A percentile compares a stretch with the other conserved stretches of the same genome.
Evolutionary conservation across 2,329 filamentous ascomycete genomes (phyloP).

Genomic region (Leptographium flavum): DNA sequence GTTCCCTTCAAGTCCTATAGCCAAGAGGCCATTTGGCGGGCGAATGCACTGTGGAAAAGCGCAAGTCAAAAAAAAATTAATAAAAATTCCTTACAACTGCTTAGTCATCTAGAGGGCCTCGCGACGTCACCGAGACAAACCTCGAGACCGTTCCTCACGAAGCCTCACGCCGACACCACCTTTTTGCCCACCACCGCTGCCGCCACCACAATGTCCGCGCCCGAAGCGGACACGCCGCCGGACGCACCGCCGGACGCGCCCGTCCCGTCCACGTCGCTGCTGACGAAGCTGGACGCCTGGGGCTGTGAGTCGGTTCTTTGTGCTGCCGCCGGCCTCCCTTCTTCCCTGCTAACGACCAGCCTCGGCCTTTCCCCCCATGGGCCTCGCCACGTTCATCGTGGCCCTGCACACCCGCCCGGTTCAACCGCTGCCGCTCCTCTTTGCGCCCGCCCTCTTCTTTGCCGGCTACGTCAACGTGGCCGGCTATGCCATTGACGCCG

Average conservation of each 20-base stretch:
- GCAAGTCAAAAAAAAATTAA: no score
- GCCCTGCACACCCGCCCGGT: constrained; percentile 41
- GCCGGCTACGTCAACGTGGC: constrained; percentile 45
- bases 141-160: no score
- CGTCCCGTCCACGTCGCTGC: constrained; percentile 5
- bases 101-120: not conserved
- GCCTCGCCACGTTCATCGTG: constrained; percentile 40
- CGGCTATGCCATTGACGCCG: constrained; percentile 41
- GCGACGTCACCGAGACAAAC: no score
- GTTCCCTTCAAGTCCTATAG: not conserved
- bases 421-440: constrained; percentile 33
- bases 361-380: constrained; percentile 37
- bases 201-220: not conserved
- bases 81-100: no score
- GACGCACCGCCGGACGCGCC: not conserved
- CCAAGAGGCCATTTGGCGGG: not conserved
- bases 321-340: not conserved
- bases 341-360: constrained; percentile 19
- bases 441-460: constrained; percentile 39
- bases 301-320: constrained; percentile 10
- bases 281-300: constrained; percentile 13
- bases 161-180: no score
- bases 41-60: no score
- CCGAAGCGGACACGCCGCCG: not conserved
- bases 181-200: no score